Conservation (phyloP, 495 filamentous ascomycete genomes). For the Daldinia bambusicola region DNA sequence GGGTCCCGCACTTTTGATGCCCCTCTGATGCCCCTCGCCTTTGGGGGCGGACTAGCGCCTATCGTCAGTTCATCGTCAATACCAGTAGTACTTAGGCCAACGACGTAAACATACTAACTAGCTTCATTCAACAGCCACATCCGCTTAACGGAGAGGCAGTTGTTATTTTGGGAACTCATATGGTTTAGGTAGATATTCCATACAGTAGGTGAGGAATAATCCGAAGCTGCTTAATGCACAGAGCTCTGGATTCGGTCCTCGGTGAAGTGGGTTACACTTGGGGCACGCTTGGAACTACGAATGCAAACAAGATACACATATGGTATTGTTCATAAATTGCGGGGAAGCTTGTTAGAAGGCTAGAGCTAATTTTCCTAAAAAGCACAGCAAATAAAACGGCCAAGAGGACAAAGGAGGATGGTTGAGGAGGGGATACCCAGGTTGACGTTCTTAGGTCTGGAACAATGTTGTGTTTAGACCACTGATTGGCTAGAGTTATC, state of each 20-base stretch:
- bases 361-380: slow-evolving; percentile 25
- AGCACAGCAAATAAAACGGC: slow-evolving; percentile 24
- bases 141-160: not conserved
- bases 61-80: slow-evolving; percentile 25
- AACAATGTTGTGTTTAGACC: slow-evolving; percentile 17
- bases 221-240: not conserved
- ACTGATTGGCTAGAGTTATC: slow-evolving; percentile 33
- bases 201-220: slow-evolving; percentile 4
- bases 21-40: slow-evolving; percentile 37
- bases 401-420: slow-evolving; percentile 27
- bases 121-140: not conserved
- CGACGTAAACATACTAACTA: slow-evolving; percentile 12
- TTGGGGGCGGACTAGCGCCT: slow-evolving; percentile 26
- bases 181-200: slow-evolving; percentile 1
- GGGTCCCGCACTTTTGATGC: slow-evolving; percentile 37
- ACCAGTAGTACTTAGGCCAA: not conserved
- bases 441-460: slow-evolving; percentile 35
- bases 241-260: slow-evolving; percentile 35
- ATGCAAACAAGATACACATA: slow-evolving; percentile 7
- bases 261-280: slow-evolving; percentile 42
- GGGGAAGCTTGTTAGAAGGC: slow-evolving; percentile 41
- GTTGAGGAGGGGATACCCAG: slow-evolving; percentile 26
- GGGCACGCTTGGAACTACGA: not conserved
- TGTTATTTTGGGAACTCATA: not conserved
- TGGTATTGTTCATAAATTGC: slow-evolving; percentile 20